Conservation (phyloP, 495 filamentous ascomycete genomes). For the Copromyces sp. region DNA sequence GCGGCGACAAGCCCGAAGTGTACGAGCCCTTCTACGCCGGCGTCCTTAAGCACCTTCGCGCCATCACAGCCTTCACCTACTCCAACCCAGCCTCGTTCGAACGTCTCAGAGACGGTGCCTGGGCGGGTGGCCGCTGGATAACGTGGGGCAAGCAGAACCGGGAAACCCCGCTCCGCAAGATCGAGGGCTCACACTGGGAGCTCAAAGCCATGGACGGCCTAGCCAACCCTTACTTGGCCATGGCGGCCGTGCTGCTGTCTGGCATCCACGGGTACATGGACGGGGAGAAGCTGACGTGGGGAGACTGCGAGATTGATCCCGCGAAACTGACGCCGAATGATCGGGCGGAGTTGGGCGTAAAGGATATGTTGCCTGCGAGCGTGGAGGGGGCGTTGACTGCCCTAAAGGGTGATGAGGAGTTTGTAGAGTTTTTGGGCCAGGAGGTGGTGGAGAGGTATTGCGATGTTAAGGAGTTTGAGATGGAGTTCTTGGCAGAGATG, state of each 20-base stretch:
- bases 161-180: constrained; percentile 55
- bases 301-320: constrained; percentile 51
- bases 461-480: constrained; percentile 48
- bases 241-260: constrained; percentile 55
- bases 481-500: constrained; percentile 35
- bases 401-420: constrained; percentile 33
- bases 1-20: constrained; percentile 26
- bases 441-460: constrained; percentile 50
- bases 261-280: constrained; percentile 51
- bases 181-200: constrained; percentile 58
- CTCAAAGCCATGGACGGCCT: constrained; percentile 59
- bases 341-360: constrained; percentile 43
- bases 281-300: constrained; percentile 34
- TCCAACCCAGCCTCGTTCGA: constrained; percentile 50
- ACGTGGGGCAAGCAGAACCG: constrained; percentile 70
- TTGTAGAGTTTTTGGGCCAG: constrained; percentile 38
- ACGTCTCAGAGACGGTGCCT: constrained; percentile 53
- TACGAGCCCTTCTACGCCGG: constrained; percentile 56
- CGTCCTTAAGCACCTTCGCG: constrained; percentile 50
- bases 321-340: constrained; percentile 38
- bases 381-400: constrained; percentile 44
- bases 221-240: constrained; percentile 61
- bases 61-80: constrained; percentile 58
- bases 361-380: constrained; percentile 38
- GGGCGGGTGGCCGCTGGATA: constrained; percentile 67